These are phyloP conservation scores for Aristolochia californica DNA, from an alignment of 164 flowering plant genomes.

Conservation along the genomic window DNA sequence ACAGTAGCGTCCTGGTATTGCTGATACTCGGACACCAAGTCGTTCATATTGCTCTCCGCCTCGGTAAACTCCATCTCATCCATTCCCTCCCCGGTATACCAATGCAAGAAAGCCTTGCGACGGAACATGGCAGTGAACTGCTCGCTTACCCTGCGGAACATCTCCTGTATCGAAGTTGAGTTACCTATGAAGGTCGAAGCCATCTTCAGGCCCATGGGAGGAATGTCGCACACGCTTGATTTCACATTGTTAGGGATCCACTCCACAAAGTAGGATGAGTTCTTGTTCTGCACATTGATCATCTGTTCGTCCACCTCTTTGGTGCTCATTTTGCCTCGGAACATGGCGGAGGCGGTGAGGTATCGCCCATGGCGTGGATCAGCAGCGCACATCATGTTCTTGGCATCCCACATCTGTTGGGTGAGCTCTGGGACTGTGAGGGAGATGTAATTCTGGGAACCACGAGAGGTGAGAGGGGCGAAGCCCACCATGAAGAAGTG, in stretches of 20 bases:
- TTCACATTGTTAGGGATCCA: conserved; percentile 60
- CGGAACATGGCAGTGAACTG: conserved; percentile 87
- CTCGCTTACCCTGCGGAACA: conserved; percentile 85
- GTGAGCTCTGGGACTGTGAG: conserved; percentile 82
- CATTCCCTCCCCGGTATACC: conserved; percentile 86
- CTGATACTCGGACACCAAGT: conserved; percentile 80
- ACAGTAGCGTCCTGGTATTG: conserved; percentile 90
- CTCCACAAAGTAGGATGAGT: conserved; percentile 79
- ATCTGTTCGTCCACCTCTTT: conserved; percentile 82
- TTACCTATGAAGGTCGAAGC: conserved; percentile 72
- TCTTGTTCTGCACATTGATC: conserved; percentile 81
- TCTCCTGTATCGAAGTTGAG: conserved; percentile 74
- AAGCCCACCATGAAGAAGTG: conserved; percentile 91
- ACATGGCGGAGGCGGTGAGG: conserved; percentile 82
- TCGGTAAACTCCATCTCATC: conserved; percentile 86
- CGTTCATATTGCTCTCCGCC: conserved; percentile 85
- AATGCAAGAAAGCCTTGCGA: conserved; percentile 76
- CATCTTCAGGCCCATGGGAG: conserved; percentile 56
- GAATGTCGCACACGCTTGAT: conserved; percentile 36
- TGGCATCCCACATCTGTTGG: conserved; percentile 85
- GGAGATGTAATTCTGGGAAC: conserved; percentile 72
- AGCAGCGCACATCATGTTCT: conserved; percentile 86
- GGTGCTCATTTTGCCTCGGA: conserved; percentile 79
- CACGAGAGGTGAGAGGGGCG: conserved; percentile 78
- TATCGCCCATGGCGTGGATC: conserved; percentile 81